A percentile compares a stretch with the other conserved stretches of the same genome.
phyloP scores from a whole-genome alignment of 176 grass and related monocot species.

The Lolium perenne region DNA sequence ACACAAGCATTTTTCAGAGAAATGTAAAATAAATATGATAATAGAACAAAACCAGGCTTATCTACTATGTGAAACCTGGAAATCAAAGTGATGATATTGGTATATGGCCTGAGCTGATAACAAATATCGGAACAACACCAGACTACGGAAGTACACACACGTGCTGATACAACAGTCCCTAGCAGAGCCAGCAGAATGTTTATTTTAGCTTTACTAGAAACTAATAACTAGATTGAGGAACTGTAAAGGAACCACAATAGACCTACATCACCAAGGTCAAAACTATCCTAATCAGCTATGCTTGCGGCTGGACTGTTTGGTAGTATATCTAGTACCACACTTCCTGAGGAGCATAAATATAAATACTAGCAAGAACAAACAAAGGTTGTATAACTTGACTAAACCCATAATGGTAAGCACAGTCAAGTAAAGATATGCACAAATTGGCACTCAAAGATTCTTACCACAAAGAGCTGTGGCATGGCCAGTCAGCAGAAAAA shows the following conservation, averaged over 20 bases:
- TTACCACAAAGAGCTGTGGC: conserved; percentile 78
- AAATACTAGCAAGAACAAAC: background rate
- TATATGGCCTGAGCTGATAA: conserved; percentile 26
- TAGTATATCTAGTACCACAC: conserved; percentile 16
- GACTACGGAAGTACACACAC: conserved; percentile 18
- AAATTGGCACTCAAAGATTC: conserved; percentile 24
- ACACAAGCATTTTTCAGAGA: conserved; percentile 13
- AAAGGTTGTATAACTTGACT: conserved; percentile 10
- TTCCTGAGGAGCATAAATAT: conserved; percentile 13
- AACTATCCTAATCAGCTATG: conserved; percentile 23
- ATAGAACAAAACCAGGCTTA: conserved; percentile 24
- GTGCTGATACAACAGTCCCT: conserved; percentile 26
- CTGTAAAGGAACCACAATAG: conserved; percentile 26
- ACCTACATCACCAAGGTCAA: conserved; percentile 24
- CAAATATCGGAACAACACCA: conserved; percentile 21
- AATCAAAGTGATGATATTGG: conserved; percentile 24
- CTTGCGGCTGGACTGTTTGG: background rate
- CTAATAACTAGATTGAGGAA: background rate
- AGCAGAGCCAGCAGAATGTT: conserved; percentile 26
- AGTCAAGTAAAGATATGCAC: background rate
- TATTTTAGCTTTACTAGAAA: conserved; percentile 16
- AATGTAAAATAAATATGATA: conserved; percentile 27
- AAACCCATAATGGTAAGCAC: background rate
- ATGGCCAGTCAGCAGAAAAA: conserved; percentile 70
- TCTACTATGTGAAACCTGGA: conserved; percentile 3